Conservation (phyloP, 2,329 filamentous ascomycete genomes). For the Clarireedia homoeocarpa region DNA sequence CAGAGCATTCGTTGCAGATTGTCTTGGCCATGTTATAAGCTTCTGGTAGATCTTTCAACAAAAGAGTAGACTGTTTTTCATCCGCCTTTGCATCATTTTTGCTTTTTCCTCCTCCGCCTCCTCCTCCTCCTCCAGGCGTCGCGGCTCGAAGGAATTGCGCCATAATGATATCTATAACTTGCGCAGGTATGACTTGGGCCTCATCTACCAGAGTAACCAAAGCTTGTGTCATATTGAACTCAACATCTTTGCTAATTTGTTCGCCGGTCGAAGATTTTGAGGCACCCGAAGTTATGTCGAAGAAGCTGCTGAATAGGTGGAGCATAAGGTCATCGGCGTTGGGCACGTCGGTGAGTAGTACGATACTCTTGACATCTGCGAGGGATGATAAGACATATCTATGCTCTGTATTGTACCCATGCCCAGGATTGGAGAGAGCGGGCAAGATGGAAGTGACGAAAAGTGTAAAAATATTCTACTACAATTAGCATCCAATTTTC, state of each 20-base stretch:
- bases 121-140: slow-evolving; percentile 46
- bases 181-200: slow-evolving; percentile 63
- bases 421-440: slow-evolving; percentile 74
- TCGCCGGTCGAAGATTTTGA: slow-evolving; percentile 70
- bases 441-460: slow-evolving; percentile 80
- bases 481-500: neutral
- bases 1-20: slow-evolving; percentile 79
- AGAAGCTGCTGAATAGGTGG: slow-evolving; percentile 78
- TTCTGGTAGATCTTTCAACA: slow-evolving; percentile 80
- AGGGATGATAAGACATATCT: slow-evolving; percentile 85
- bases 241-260: slow-evolving; percentile 83
- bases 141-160: slow-evolving; percentile 91
- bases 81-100: slow-evolving; percentile 49
- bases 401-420: slow-evolving; percentile 89
- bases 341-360: slow-evolving; percentile 82
- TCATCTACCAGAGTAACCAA: slow-evolving; percentile 85
- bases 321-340: slow-evolving; percentile 72
- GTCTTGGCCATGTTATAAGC: slow-evolving; percentile 96
- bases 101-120: slow-evolving; percentile 41
- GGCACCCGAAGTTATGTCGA: slow-evolving; percentile 80
- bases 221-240: slow-evolving; percentile 83
- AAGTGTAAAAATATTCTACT: slow-evolving; percentile 83
- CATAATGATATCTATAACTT: slow-evolving; percentile 86
- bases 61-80: slow-evolving; percentile 71
- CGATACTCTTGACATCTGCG: slow-evolving; percentile 87